phyloP scores from a whole-genome alignment of 345 rosid genomes.

The Salix dunnii region DNA sequence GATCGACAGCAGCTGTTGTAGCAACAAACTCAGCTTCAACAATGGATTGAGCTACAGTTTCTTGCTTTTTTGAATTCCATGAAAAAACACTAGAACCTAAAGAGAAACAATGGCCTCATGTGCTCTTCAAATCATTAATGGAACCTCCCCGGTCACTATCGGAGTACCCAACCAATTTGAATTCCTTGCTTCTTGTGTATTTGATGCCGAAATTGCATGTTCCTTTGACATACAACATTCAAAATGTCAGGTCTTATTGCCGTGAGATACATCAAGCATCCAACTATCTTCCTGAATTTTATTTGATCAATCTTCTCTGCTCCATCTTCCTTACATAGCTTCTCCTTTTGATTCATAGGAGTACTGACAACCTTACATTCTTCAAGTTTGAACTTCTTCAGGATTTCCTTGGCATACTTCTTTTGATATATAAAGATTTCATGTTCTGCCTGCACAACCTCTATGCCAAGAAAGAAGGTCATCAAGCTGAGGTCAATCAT shows the following conservation, averaged over 20 bases:
- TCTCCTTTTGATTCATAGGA: background rate
- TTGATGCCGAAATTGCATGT: too few relatives aligned
- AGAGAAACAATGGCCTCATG: background rate
- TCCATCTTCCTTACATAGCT: background rate
- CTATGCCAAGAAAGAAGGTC: background rate
- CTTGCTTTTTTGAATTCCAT: background rate
- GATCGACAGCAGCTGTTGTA: too few relatives aligned
- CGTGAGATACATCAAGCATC: background rate
- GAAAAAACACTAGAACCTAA: background rate
- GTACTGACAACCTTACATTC: background rate
- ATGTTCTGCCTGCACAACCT: background rate
- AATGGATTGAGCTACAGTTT: background rate
- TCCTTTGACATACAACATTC: background rate
- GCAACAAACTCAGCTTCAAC: background rate
- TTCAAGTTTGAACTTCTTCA: background rate
- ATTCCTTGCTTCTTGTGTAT: background rate
- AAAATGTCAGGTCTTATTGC: background rate
- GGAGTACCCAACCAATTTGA: background rate
- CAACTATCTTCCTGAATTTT: background rate
- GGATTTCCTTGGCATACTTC: background rate
- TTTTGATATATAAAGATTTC: background rate
- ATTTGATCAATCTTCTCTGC: background rate
- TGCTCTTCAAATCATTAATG: background rate
- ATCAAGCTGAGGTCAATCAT: background rate
- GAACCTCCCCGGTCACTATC: too few relatives aligned